Evolutionary conservation across 306 rosid species (phyloP).

Genomic region (Cicer pinnatifidum): DNA sequence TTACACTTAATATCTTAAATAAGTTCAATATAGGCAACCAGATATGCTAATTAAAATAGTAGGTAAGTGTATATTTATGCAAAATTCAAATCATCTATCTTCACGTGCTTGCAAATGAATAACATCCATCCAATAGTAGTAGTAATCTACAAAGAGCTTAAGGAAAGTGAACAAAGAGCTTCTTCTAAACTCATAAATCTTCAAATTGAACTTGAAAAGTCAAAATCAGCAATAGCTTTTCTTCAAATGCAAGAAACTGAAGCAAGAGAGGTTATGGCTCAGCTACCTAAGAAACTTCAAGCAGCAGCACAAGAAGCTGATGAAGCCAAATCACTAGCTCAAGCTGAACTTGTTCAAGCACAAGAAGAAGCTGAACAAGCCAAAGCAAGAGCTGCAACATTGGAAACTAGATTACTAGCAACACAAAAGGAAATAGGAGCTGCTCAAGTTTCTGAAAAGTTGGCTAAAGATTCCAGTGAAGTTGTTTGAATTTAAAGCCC

Average conservation of each 20-base stretch:
- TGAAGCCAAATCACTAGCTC: constrained; percentile 67
- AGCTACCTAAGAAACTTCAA: constrained; percentile 73
- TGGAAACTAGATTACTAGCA: constrained; percentile 69
- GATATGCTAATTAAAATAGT: constrained; percentile 30
- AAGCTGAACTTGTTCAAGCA: constrained; percentile 63
- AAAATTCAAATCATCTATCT: not conserved
- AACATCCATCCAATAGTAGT: constrained; percentile 21
- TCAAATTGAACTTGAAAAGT: constrained; percentile 71
- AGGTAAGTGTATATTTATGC: constrained; percentile 25
- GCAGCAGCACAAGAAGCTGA: constrained; percentile 73
- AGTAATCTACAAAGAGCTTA: constrained; percentile 39
- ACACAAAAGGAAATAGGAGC: constrained; percentile 80
- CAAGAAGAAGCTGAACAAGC: constrained; percentile 76
- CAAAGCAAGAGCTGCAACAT: constrained; percentile 65
- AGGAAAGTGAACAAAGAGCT: constrained; percentile 76
- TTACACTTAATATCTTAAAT: no score
- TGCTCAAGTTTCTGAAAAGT: constrained; percentile 71
- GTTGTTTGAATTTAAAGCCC: no score
- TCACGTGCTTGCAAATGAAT: constrained; percentile 27
- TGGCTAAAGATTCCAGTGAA: constrained; percentile 74
- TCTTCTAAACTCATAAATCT: constrained; percentile 61
- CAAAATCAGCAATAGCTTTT: constrained; percentile 58
- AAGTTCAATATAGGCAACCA: not conserved
- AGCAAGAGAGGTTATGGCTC: constrained; percentile 66
- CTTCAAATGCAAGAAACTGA: constrained; percentile 72